A percentile compares a stretch with the other conserved stretches of the same genome.
phyloP scores from a whole-genome alignment of 352 stramenopile genomes.

The Phytophthora pluvialis region DNA sequence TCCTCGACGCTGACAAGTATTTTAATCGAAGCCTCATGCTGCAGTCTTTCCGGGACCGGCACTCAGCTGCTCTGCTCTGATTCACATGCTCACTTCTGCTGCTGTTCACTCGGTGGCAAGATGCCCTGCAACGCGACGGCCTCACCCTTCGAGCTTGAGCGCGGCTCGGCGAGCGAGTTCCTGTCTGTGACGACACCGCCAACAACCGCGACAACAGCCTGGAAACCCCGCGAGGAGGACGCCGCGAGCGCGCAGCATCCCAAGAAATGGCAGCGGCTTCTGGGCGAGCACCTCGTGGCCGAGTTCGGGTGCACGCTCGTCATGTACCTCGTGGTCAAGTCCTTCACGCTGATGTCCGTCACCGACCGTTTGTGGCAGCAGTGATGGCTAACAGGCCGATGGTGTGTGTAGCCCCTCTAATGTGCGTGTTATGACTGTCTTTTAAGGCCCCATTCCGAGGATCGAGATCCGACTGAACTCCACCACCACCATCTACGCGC shows the following conservation, averaged over 20 bases:
- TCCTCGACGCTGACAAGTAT: not conserved
- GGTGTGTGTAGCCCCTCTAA: not conserved
- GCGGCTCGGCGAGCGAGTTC: constrained; percentile 15
- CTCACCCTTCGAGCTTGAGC: constrained; percentile 18
- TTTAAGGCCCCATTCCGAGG: constrained; percentile 44
- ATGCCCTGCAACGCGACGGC: constrained; percentile 14
- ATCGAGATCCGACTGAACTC: constrained; percentile 54
- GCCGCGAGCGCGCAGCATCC: constrained; percentile 14
- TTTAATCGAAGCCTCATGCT: not conserved
- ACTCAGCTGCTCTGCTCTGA: constrained; percentile 17
- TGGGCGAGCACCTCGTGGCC: constrained; percentile 33
- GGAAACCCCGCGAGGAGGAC: constrained; percentile 30
- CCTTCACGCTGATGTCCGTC: constrained; percentile 32
- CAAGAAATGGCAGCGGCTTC: constrained; percentile 20
- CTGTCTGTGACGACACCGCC: constrained; percentile 25
- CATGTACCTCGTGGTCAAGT: constrained; percentile 35
- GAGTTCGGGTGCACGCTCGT: constrained; percentile 38
- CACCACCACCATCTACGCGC: constrained; percentile 44
- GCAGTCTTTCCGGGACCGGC: constrained; percentile 1
- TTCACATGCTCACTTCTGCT: constrained; percentile 27
- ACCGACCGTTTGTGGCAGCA: constrained; percentile 31
- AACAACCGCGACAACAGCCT: not conserved
- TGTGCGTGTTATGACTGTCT: not conserved
- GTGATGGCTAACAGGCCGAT: not conserved
- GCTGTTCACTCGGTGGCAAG: not conserved